Evolutionary conservation across 192 early-diverging fungal genomes (phyloP), one percentile per base, ranked within the genome.

Genomic region (Entomortierella chlamydospora): DNA sequence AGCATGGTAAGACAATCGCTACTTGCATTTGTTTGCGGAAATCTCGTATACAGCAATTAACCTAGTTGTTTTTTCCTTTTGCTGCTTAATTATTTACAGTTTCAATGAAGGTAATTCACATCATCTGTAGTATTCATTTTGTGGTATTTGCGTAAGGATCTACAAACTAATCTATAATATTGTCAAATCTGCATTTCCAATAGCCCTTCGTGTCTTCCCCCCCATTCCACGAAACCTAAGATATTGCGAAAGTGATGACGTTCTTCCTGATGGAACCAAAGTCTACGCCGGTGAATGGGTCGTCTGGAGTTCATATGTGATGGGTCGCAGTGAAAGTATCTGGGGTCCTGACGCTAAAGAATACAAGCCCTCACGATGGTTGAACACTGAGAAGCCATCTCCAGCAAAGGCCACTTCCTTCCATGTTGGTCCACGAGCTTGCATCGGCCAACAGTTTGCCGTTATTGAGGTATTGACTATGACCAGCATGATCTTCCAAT

Each of bases 291-390:
- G 91, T 3, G 81, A 85, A 9, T 49, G 51, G 22, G 66, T 93
- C 2, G 42, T 45, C 0, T 92, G 83, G 84, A 61, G 45, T 13
- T 72, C 83, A 8, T 93, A 84, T 42, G 68, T 62, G 22, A 85
- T 87, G 81, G 92, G 89, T 8, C 71, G 90, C 55, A 70, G 50
- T 20, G 61, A 70, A 58, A 54, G 68, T 18, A 61, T 91, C 29
- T 93, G 91, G 92, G 92, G 92, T 17, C 52, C 66, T 23, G 84
- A 93, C 51, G 91, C 90, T 8, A 71, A 57, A 42, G 70, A 87
- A 60, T 94, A 90, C 70, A 60, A 78, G 23, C 92, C 92, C 30
- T 87, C 90, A 55, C 84, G 91, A 8, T 94, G 91, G 88, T 69
- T 93, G 25, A 57, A 29, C 17, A 68, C 61, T 6, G 55, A 79